A percentile compares a stretch with the other conserved stretches of the same genome.
phyloP scores from a whole-genome alignment of 2,329 filamentous ascomycete species.

The Trichothecium roseum region DNA sequence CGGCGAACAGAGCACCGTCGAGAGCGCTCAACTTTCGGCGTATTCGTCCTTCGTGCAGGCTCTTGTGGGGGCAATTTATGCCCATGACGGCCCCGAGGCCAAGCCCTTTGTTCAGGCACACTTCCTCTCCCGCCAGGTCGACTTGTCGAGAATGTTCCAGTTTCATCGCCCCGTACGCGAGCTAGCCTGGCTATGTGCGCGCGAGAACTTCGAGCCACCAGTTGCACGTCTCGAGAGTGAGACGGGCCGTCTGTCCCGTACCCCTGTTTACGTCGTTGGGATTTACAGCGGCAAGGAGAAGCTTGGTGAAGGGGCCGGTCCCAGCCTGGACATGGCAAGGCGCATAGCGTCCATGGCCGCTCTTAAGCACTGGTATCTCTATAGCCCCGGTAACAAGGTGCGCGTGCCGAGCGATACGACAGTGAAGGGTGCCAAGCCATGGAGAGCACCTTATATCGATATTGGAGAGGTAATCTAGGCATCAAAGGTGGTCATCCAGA shows the following conservation, averaged over 20 bases:
- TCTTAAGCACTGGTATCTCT: constrained; percentile 92
- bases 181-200: constrained; percentile 68
- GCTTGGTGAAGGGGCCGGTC: constrained; percentile 79
- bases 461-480: constrained; percentile 55
- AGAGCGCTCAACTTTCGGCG: constrained; percentile 66
- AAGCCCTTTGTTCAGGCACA: constrained; percentile 78
- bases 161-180: constrained; percentile 81
- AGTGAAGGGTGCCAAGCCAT: constrained; percentile 46
- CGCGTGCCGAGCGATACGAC: constrained; percentile 62
- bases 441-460: constrained; percentile 60
- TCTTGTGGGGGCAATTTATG: constrained; percentile 73
- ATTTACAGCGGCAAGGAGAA: constrained; percentile 88
- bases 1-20: constrained; percentile 22
- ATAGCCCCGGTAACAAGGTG: constrained; percentile 61
- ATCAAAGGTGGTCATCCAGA: constrained; percentile 4
- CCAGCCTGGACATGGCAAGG: constrained; percentile 67
- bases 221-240: constrained; percentile 82
- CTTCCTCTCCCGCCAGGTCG: constrained; percentile 68
- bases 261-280: constrained; percentile 87
- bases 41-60: constrained; percentile 72
- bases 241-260: constrained; percentile 74
- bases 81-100: constrained; percentile 69
- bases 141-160: constrained; percentile 67
- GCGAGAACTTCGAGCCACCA: constrained; percentile 82
- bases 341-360: constrained; percentile 73